Conservation (phyloP, 306 rosid genomes). For the Lupinus albus region DNA sequence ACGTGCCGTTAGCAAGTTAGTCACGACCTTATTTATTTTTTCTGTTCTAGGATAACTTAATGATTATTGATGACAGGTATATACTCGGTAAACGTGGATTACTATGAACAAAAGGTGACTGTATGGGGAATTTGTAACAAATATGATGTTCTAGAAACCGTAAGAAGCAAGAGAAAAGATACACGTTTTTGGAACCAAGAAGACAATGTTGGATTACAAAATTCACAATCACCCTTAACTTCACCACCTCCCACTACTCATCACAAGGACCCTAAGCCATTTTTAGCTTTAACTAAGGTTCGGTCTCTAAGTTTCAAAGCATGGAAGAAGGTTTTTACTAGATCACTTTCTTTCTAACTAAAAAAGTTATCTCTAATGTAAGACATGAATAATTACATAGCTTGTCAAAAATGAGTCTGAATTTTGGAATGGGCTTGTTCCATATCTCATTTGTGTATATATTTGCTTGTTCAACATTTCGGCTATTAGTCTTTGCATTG, state of each 20-base stretch:
- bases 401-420: slow-evolving; percentile 27
- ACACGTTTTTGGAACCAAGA: slow-evolving; percentile 79
- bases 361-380: not conserved
- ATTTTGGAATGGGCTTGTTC: slow-evolving; percentile 33
- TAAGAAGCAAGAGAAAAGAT: slow-evolving; percentile 74
- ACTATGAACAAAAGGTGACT: slow-evolving; percentile 70
- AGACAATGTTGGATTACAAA: slow-evolving; percentile 49
- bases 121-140: slow-evolving; percentile 98
- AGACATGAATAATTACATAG: slow-evolving; percentile 1
- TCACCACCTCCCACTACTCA: slow-evolving; percentile 39
- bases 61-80: slow-evolving; percentile 55
- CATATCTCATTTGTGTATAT: slow-evolving; percentile 40
- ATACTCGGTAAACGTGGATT: slow-evolving; percentile 80
- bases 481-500: slow-evolving; percentile 1
- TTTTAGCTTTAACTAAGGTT: slow-evolving; percentile 62
- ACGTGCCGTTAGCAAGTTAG: too few species aligned
- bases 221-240: slow-evolving; percentile 36
- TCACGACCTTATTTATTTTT: too few species aligned
- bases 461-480: slow-evolving; percentile 36
- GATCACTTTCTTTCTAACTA: slow-evolving; percentile 64
- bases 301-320: slow-evolving; percentile 76
- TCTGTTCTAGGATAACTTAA: too few species aligned
- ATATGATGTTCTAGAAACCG: slow-evolving; percentile 62
- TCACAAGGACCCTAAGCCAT: slow-evolving; percentile 45
- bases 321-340: slow-evolving; percentile 65